phyloP scores from a whole-genome alignment of 116 monocot species.

The Trichopus zeylanicus region DNA sequence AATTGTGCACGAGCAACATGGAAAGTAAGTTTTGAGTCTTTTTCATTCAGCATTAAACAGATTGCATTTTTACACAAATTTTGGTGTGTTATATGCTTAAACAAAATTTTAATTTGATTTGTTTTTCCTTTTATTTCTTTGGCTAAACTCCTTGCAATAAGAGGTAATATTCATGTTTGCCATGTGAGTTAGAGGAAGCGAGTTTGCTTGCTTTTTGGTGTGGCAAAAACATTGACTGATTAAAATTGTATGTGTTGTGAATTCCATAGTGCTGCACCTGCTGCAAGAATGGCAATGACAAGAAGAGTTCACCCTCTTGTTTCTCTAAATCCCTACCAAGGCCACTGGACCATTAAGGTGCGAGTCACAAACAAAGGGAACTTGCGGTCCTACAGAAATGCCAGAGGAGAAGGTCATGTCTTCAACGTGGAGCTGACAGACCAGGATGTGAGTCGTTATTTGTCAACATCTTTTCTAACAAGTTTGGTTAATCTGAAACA shows the following conservation, averaged over 20 bases:
- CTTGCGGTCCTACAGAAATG: constrained; percentile 80
- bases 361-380: constrained; percentile 80
- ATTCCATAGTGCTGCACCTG: constrained; percentile 62
- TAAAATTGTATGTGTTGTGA: too few relatives aligned
- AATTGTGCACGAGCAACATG: constrained; percentile 68
- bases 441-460: constrained; percentile 69
- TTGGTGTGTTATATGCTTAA: too few relatives aligned
- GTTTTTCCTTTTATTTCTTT: background rate
- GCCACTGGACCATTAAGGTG: constrained; percentile 96
- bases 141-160: background rate
- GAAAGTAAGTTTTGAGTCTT: constrained; percentile 46
- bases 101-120: too few relatives aligned
- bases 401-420: constrained; percentile 88
- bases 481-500: background rate
- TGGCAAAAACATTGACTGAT: too few relatives aligned
- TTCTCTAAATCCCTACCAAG: constrained; percentile 94
- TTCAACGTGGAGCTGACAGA: constrained; percentile 96
- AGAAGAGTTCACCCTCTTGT: constrained; percentile 92
- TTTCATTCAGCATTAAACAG: too few relatives aligned
- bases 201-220: too few relatives aligned
- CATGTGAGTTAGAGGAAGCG: background rate
- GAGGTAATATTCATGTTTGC: background rate
- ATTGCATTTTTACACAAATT: too few relatives aligned
- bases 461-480: background rate
- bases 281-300: constrained; percentile 88